These are phyloP conservation scores for Curvularia verruculosa DNA, from an alignment of 2,329 filamentous ascomycete genomes.

Conservation along the genomic window DNA sequence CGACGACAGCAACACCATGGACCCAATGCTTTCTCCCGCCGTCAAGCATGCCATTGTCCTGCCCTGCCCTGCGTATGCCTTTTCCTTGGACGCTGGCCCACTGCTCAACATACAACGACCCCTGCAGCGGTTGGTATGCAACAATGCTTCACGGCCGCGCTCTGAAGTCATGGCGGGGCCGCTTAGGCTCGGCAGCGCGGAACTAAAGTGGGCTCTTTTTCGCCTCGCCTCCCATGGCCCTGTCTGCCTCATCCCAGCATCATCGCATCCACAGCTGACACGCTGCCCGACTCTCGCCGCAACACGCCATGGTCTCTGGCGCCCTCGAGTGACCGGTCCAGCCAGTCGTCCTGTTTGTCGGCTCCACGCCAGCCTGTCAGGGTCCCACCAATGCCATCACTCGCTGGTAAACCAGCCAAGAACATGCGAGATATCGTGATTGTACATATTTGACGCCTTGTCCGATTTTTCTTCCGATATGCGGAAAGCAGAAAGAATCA, in stretches of 20 bases:
- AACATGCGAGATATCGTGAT: conserved; percentile 19
- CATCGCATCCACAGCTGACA: conserved; percentile 9
- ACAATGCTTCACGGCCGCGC: conserved; percentile 44
- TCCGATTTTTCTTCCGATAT: conserved; percentile 30
- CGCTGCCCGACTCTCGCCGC: conserved; percentile 45
- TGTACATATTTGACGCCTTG: conserved; percentile 23
- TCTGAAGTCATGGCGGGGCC: conserved; percentile 42
- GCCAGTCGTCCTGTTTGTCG: conserved; percentile 8
- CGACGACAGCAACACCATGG: neutral
- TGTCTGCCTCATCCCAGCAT: conserved; percentile 10
- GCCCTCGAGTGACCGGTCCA: too few relatives aligned
- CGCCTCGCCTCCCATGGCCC: conserved; percentile 20
- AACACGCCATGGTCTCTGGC: conserved; percentile 13
- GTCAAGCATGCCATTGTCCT: too few relatives aligned
- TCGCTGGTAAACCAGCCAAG: neutral
- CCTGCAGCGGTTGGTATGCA: neutral
- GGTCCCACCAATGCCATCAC: conserved; percentile 32
- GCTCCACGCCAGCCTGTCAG: conserved; percentile 14
- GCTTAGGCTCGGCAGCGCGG: conserved; percentile 35
- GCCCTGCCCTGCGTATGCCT: neutral
- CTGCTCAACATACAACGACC: neutral
- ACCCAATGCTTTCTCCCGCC: neutral
- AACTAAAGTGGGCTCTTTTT: conserved; percentile 20
- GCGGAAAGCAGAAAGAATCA: conserved; percentile 21
- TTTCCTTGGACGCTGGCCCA: conserved; percentile 40